These are phyloP conservation scores for Echium plantagineum DNA, from an alignment of 257 asterid species.

Conservation along the genomic window DNA sequence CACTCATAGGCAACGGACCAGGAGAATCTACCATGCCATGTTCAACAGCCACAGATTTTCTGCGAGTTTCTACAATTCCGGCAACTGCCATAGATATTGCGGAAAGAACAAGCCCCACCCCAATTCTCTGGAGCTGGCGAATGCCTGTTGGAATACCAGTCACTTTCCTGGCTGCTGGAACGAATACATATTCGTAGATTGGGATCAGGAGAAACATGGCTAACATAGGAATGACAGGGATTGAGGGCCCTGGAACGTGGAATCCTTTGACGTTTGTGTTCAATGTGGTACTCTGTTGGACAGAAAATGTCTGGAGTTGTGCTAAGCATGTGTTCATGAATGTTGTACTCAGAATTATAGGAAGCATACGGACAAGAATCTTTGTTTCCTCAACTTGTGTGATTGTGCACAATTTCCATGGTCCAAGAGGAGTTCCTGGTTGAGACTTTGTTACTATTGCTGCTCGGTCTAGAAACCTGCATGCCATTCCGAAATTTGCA, in stretches of 20 bases:
- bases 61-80: constrained; percentile 41
- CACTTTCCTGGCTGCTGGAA: constrained; percentile 41
- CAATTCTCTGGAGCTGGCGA: constrained; percentile 59
- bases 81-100: constrained; percentile 56
- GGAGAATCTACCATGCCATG: constrained; percentile 43
- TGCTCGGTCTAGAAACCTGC: constrained; percentile 57
- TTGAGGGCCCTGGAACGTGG: constrained; percentile 55
- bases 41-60: constrained; percentile 36
- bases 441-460: constrained; percentile 22
- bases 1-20: constrained; percentile 45
- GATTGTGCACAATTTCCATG: constrained; percentile 55
- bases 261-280: constrained; percentile 46
- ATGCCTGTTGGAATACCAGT: constrained; percentile 73
- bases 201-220: constrained; percentile 55
- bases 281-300: constrained; percentile 66
- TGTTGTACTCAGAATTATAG: constrained; percentile 51
- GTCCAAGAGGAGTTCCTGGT: constrained; percentile 10
- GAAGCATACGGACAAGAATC: constrained; percentile 56
- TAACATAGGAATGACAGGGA: constrained; percentile 48
- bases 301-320: constrained; percentile 65
- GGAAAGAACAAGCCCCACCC: constrained; percentile 53
- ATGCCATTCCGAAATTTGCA: no score
- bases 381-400: constrained; percentile 76
- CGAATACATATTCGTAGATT: constrained; percentile 37
- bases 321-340: constrained; percentile 83